phyloP scores from a whole-genome alignment of 2,329 filamentous ascomycete species.

The Fusarium sp. region DNA sequence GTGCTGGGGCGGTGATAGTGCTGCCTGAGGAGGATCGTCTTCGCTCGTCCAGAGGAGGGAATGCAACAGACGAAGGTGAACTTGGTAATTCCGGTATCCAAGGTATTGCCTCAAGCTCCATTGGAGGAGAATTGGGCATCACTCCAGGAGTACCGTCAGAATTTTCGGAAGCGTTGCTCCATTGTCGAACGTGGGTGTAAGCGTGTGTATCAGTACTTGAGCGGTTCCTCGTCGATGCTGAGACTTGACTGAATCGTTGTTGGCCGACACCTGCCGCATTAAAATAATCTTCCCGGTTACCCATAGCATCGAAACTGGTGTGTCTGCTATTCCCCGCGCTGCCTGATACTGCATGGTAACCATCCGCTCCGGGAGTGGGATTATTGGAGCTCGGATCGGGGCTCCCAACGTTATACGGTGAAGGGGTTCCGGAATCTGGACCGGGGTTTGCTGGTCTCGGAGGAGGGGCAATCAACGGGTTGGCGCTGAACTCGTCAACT shows the following conservation, averaged over 20 bases:
- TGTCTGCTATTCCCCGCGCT: conserved; percentile 43
- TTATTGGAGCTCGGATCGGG: conserved; percentile 44
- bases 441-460: conserved; percentile 41
- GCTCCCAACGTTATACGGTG: conserved; percentile 35
- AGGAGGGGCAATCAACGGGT: conserved; percentile 50
- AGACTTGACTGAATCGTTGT: conserved; percentile 34
- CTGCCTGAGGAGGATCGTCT: conserved; percentile 45
- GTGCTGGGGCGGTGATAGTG: conserved; percentile 17
- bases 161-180: conserved; percentile 56
- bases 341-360: conserved; percentile 38
- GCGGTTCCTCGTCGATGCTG: conserved; percentile 39
- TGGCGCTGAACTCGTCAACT: conserved; percentile 53
- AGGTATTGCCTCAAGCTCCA: conserved; percentile 51
- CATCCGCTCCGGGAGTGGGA: conserved; percentile 40
- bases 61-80: conserved; percentile 38
- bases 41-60: conserved; percentile 33
- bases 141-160: conserved; percentile 47
- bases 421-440: conserved; percentile 31
- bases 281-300: conserved; percentile 45
- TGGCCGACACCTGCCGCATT: conserved; percentile 25
- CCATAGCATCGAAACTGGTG: conserved; percentile 43
- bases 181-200: conserved; percentile 51
- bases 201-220: conserved; percentile 52
- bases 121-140: conserved; percentile 10
- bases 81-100: conserved; percentile 51